Conservation (phyloP, 2,329 filamentous ascomycete species). For the Simplicillium aogashimaense region DNA sequence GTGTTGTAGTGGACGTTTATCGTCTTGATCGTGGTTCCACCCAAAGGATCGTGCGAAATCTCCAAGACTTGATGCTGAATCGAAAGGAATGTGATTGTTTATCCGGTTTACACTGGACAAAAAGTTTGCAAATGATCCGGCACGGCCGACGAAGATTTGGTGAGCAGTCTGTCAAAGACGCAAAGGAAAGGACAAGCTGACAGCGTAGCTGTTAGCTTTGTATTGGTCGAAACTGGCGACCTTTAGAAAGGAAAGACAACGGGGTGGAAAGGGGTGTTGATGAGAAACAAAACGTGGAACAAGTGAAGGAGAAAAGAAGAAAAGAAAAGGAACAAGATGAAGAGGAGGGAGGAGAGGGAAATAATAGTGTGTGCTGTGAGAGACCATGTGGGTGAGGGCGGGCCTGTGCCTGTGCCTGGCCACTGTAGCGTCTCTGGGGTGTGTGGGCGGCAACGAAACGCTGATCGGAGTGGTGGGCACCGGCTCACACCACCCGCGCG, state of each 20-base stretch:
- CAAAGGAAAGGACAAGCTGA: slow-evolving; percentile 27
- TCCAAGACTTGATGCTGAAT: no score
- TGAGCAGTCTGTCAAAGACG: slow-evolving; percentile 43
- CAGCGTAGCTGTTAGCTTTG: slow-evolving; percentile 16
- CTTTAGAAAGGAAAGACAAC: slow-evolving; percentile 6
- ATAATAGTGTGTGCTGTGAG: neutral
- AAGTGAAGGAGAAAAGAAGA: slow-evolving; percentile 15
- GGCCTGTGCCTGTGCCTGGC: neutral
- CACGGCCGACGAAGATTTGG: slow-evolving; percentile 23
- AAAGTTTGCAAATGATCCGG: slow-evolving; percentile 11
- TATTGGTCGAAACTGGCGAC: slow-evolving; percentile 9
- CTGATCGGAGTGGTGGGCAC: no score
- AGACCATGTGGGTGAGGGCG: neutral
- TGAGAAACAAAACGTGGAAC: slow-evolving; percentile 1
- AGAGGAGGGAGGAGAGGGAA: slow-evolving; percentile 10
- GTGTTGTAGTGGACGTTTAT: no score
- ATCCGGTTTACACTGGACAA: neutral
- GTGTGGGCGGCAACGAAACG: no score
- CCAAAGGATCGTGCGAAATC: no score
- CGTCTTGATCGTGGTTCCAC: no score
- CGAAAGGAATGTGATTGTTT: slow-evolving; percentile 3
- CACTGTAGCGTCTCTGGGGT: neutral
- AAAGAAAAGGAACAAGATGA: slow-evolving; percentile 13
- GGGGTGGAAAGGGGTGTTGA: slow-evolving; percentile 5
- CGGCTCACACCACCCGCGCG: no score